These are phyloP conservation scores for Lagenaria siceraria DNA, from an alignment of 306 rosid genomes.

Conservation along the genomic window DNA sequence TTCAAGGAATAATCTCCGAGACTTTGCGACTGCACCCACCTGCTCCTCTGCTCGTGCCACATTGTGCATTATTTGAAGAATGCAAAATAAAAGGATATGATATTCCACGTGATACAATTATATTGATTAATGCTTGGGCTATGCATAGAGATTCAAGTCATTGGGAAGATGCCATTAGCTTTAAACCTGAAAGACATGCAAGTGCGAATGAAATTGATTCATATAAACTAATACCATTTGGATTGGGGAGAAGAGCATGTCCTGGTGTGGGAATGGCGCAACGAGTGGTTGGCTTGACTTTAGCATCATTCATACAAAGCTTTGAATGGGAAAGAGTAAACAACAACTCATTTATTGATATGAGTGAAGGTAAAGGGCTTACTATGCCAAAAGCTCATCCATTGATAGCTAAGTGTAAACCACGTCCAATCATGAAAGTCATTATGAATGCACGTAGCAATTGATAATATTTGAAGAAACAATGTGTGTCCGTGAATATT, in stretches of 20 bases:
- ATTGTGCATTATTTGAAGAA: not conserved
- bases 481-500: no score
- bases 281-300: not conserved
- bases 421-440: not conserved
- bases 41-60: not conserved
- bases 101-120: not conserved
- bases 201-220: not conserved
- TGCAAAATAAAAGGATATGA: not conserved
- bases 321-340: not conserved
- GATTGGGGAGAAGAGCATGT: not conserved
- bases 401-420: not conserved
- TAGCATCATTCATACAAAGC: not conserved
- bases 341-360: not conserved
- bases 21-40: not conserved
- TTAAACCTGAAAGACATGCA: not conserved
- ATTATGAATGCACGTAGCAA: no score
- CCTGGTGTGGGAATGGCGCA: slow-evolving; percentile 1
- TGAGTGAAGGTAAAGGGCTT: not conserved
- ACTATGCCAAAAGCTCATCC: not conserved
- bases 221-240: not conserved
- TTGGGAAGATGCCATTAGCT: not conserved
- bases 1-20: not conserved
- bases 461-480: no score
- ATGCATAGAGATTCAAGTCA: not conserved
- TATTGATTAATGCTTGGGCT: not conserved